phyloP scores from a whole-genome alignment of 1,139 yeast species.

The Tardiomyces digboiensis region DNA sequence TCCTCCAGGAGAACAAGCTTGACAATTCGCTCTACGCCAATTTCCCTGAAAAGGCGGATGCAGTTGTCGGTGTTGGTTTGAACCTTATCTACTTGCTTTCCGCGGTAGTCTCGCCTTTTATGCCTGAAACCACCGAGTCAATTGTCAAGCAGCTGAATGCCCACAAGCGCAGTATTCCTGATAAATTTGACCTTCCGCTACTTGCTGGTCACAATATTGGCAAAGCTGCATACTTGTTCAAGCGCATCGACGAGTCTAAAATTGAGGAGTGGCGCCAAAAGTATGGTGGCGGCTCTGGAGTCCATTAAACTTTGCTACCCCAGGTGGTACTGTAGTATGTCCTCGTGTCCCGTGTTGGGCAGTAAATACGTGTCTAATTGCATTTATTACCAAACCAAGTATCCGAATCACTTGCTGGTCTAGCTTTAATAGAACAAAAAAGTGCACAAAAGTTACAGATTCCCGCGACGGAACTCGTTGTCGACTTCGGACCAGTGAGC shows the following conservation, averaged over 20 bases:
- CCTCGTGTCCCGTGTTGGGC: too few relatives aligned
- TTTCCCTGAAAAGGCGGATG: constrained; percentile 74
- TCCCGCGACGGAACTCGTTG: constrained; percentile 32
- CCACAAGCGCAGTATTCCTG: constrained; percentile 71
- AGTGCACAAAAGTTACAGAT: constrained; percentile 19
- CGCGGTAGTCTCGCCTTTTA: constrained; percentile 74
- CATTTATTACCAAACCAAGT: not conserved
- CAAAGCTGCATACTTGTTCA: constrained; percentile 84
- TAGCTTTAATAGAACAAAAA: not conserved
- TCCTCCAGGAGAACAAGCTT: constrained; percentile 90
- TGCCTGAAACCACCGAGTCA: constrained; percentile 72
- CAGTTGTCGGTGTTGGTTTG: constrained; percentile 86
- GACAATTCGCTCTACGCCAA: constrained; percentile 79
- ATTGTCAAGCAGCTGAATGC: constrained; percentile 76
- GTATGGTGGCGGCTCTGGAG: constrained; percentile 54
- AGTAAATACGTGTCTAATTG: too few relatives aligned
- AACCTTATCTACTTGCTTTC: constrained; percentile 79
- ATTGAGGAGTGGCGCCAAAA: constrained; percentile 78
- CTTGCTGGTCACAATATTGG: constrained; percentile 82
- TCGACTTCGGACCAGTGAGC: constrained; percentile 44
- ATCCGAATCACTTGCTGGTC: too few relatives aligned
- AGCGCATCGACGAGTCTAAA: constrained; percentile 84
- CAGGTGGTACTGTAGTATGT: too few relatives aligned
- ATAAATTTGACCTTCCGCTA: constrained; percentile 58
- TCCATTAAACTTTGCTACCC: too few relatives aligned